phyloP scores from a whole-genome alignment of 179 eudicot species.

The Gypsophila paniculata region DNA sequence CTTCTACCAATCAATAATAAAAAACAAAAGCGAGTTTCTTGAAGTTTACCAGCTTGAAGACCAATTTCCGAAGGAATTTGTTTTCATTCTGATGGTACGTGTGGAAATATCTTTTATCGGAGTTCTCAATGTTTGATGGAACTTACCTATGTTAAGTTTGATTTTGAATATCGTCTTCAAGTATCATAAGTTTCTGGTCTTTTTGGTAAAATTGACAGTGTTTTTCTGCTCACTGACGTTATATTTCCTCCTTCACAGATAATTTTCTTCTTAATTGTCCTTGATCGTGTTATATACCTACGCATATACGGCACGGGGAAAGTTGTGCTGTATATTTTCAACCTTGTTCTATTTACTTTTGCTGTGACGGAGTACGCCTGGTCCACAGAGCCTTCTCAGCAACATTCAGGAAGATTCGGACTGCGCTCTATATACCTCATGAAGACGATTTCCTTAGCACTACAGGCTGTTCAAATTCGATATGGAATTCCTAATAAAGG shows the following conservation, averaged over 20 bases:
- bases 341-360: constrained; percentile 74
- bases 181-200: background rate
- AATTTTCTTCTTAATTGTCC: constrained; percentile 94
- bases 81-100: constrained; percentile 78
- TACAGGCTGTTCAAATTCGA: constrained; percentile 92
- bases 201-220: background rate
- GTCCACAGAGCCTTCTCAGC: constrained; percentile 67
- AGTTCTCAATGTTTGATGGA: too few relatives aligned
- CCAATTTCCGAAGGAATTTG: constrained; percentile 93
- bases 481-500: constrained; percentile 93
- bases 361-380: constrained; percentile 86
- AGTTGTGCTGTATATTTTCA: constrained; percentile 81
- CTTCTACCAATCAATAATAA: constrained; percentile 84
- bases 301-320: constrained; percentile 86
- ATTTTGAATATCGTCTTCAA: too few relatives aligned
- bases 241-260: constrained; percentile 43
- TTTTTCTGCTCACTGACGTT: constrained; percentile 6
- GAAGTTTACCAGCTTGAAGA: constrained; percentile 98
- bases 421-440: constrained; percentile 86
- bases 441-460: constrained; percentile 77
- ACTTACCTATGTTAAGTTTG: too few relatives aligned
- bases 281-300: constrained; percentile 89
- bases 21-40: constrained; percentile 86
- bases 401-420: constrained; percentile 62
- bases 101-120: background rate